Evolutionary conservation across 345 rosid genomes (phyloP).

Genomic region (Moricandia arvensis): DNA sequence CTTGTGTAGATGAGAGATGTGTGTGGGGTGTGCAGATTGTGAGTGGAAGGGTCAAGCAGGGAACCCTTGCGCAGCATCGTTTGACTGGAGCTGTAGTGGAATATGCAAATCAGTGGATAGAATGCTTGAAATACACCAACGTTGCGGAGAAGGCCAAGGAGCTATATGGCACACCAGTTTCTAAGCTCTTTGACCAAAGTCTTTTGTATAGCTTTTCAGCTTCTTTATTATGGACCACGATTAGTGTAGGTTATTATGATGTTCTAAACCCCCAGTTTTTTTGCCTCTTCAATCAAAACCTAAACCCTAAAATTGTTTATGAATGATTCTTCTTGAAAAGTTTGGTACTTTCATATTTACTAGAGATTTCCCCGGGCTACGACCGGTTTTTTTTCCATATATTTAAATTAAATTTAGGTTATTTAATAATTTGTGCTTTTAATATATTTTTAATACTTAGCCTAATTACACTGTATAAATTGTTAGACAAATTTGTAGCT

Average conservation of each 20-base stretch:
- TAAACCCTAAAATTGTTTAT: not conserved
- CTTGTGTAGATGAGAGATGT: not conserved
- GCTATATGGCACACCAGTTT: conserved; percentile 47
- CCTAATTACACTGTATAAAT: too few relatives aligned
- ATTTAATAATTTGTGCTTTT: too few relatives aligned
- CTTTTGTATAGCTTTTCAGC: conserved; percentile 31
- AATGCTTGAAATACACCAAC: conserved; percentile 60
- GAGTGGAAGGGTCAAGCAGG: conserved; percentile 77
- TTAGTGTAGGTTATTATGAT: conserved; percentile 20
- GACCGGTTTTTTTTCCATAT: too few relatives aligned
- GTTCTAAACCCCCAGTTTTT: conserved; percentile 10
- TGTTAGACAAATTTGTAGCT: too few relatives aligned
- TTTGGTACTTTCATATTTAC: too few relatives aligned
- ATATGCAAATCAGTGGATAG: conserved; percentile 82
- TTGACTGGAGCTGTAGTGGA: conserved; percentile 89
- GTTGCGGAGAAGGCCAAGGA: conserved; percentile 75
- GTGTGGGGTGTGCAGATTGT: conserved; percentile 50
- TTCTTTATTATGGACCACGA: conserved; percentile 1
- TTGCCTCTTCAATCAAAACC: conserved; percentile 6
- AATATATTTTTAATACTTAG: too few relatives aligned
- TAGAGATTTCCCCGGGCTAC: too few relatives aligned
- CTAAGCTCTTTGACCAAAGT: conserved; percentile 1
- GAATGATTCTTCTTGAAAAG: too few relatives aligned
- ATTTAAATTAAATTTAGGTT: too few relatives aligned
- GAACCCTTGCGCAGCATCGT: conserved; percentile 76